These are phyloP conservation scores for Naganishia friedmannii DNA, from an alignment of 768 basidiomycete species.

Conservation along the genomic window DNA sequence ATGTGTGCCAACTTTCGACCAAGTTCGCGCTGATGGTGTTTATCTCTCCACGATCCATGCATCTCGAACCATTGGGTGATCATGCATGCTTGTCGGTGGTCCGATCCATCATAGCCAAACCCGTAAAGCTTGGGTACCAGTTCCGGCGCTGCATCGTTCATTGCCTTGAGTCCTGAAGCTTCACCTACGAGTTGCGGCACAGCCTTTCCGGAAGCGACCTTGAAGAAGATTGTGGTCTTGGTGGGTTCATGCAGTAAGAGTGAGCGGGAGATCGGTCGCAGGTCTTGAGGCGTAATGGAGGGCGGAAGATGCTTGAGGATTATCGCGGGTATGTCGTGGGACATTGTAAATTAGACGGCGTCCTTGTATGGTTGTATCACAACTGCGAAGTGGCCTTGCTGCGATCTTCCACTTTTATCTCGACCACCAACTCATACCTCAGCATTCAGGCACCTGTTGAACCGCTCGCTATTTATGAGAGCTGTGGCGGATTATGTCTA, in stretches of 20 bases:
- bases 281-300: constrained; percentile 1
- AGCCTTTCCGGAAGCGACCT: constrained; percentile 15
- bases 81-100: constrained; percentile 33
- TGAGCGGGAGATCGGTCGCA: neutral
- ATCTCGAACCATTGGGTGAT: constrained; percentile 42
- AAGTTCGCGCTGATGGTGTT: constrained; percentile 35
- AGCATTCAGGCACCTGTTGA: too few species aligned
- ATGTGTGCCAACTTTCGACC: constrained; percentile 40
- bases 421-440: neutral
- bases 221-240: neutral
- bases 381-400: neutral
- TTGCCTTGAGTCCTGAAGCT: constrained; percentile 29
- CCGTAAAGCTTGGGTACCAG: constrained; percentile 34
- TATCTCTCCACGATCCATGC: constrained; percentile 1
- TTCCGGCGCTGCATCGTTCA: constrained; percentile 24
- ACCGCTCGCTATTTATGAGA: too few species aligned
- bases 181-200: constrained; percentile 33
- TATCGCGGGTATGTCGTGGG: constrained; percentile 4
- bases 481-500: neutral
- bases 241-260: constrained; percentile 17
- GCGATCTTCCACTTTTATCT: neutral
- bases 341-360: neutral
- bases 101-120: constrained; percentile 15
- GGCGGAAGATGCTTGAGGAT: constrained; percentile 20
- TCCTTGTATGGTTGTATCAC: neutral